Base-by-base conservation (phyloP, 2,329 filamentous ascomycete species). In the Neonectria magnoliae region DNA sequence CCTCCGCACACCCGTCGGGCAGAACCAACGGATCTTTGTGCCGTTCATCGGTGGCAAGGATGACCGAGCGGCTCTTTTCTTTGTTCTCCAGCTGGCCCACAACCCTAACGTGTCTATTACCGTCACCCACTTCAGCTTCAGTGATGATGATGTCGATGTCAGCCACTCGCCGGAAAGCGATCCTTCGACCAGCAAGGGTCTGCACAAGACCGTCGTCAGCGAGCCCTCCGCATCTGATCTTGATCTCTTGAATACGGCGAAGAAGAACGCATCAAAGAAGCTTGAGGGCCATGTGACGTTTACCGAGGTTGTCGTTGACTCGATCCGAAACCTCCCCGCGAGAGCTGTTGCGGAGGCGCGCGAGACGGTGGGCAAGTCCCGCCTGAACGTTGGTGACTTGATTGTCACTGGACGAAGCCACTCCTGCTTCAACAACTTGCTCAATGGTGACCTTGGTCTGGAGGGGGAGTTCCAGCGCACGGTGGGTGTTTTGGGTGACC, bases 21-120 rank as follows among this genome's bases (percentile, higher is more conserved):
- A 89, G 65, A 89, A 88, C 38, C 93, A 97, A 75, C 93, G 95
- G 76, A 86, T 98, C 69, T 94, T 97, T 76, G 84, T 97, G 58
- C 91, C 94, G 0, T 98, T 93, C 79, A 90, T 97, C 64, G 94
- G 95, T 18, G 93, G 93, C 9, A 81, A 84, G 1, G 96, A 99
- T 74, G 95, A 98, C 74, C 87, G 89, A 8, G 88, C 91, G 5
- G 94, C 94, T 0, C 84, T 98, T 1, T 85, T 90, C 1, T 87
- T 98, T 25, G 91, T 95, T 3, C 84, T 98, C 3, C 95, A 98
- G 74, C 85, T 99, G 1, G 93, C 91, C 1, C 89, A 91, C 76
- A 96, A 94, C 73, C 85, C 88, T 4, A 88, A 92, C 47, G 88
- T 97, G 27, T 94, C 93, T 0, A 93, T 90, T 0, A 95, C 92